Evolutionary conservation across 345 rosid species (phyloP).

Genomic region (Erucastrum elatum): DNA sequence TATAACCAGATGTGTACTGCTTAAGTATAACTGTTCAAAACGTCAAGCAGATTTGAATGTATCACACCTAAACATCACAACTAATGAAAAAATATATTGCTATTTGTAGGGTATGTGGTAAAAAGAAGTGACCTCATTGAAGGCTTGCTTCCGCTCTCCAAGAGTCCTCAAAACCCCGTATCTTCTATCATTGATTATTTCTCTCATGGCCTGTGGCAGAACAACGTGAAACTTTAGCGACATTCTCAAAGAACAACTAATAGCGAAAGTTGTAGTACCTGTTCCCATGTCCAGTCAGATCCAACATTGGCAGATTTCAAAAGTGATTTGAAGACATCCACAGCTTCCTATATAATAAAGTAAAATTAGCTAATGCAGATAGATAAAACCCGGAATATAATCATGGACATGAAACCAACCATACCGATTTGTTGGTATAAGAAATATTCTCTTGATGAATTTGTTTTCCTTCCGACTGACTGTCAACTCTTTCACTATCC

Average conservation of each 20-base stretch:
- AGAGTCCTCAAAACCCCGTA: slow-evolving; percentile 90
- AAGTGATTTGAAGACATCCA: slow-evolving; percentile 77
- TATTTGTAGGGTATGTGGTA: not conserved
- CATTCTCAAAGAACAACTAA: slow-evolving; percentile 14
- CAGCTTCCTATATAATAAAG: slow-evolving; percentile 63
- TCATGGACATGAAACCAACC: slow-evolving; percentile 11
- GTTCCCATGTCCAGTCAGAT: slow-evolving; percentile 98
- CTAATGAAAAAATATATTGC: slow-evolving; percentile 1
- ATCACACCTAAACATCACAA: slow-evolving; percentile 10
- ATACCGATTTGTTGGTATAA: slow-evolving; percentile 70
- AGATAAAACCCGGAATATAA: slow-evolving; percentile 17
- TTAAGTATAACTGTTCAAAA: slow-evolving; percentile 27
- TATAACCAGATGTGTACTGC: slow-evolving; percentile 15
- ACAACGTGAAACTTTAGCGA: slow-evolving; percentile 34
- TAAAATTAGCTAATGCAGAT: slow-evolving; percentile 15
- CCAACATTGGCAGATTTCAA: slow-evolving; percentile 79
- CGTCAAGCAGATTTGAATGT: slow-evolving; percentile 5
- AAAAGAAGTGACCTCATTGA: slow-evolving; percentile 66
- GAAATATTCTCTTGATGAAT: slow-evolving; percentile 54
- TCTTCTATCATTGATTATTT: slow-evolving; percentile 82
- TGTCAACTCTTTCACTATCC: slow-evolving; percentile 47
- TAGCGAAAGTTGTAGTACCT: slow-evolving; percentile 51
- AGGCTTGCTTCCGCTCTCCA: slow-evolving; percentile 94
- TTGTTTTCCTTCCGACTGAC: slow-evolving; percentile 57
- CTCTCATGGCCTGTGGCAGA: slow-evolving; percentile 74